Base-by-base conservation (phyloP, 2,329 filamentous ascomycete genomes). In the Cladosporium sp. region DNA sequence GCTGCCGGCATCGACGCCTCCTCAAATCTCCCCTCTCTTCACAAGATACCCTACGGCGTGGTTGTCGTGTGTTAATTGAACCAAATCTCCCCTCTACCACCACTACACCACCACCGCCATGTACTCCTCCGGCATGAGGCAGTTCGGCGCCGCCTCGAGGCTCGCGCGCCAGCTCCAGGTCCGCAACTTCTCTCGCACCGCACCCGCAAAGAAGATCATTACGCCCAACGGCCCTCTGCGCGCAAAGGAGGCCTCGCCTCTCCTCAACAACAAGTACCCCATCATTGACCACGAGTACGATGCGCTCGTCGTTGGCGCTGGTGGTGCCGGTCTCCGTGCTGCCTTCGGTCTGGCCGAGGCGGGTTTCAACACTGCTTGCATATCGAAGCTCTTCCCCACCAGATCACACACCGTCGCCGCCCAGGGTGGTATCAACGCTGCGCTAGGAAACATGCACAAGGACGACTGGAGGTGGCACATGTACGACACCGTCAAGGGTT, bases 381-480 rank as follows among this genome's bases (percentile, higher is more conserved):
- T 95, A 81, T 85, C 84, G 58, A 94, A 94, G 85, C 88, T 94
- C 67, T 94, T 94, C 84, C 92, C 92, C 59, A 95, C 92, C 62
- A 86, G 92, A 85, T 90, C 87, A 79, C 92, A 95, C 81, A 95
- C 92, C 10, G 92, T 95, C 74, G 92, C 92, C 66, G 83, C 83
- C 14, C 83, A 85, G 75, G 92, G 92, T 78, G 92, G 92, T 76
- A 94, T 95, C 85, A 95, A 95, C 79, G 92, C 92, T 65, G 92
- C 92, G 61, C 85, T 95, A 65, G 92, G 92, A 77, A 97, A 96
- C 84, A 97, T 97, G 93, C 93, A 97, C 86, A 88, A 94, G 84
- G 93, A 97, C 77, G 93, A 97, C 83, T 97, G 93, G 93, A 89
- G 93, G 85, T 97, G 93, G 93, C 93, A 97, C 83, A 97, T 97